Percentiles rank a stretch among this genome's conserved stretches.
These are phyloP conservation scores for Pythium folliculosum DNA, from an alignment of 352 stramenopile genomes.

Conservation along the genomic window DNA sequence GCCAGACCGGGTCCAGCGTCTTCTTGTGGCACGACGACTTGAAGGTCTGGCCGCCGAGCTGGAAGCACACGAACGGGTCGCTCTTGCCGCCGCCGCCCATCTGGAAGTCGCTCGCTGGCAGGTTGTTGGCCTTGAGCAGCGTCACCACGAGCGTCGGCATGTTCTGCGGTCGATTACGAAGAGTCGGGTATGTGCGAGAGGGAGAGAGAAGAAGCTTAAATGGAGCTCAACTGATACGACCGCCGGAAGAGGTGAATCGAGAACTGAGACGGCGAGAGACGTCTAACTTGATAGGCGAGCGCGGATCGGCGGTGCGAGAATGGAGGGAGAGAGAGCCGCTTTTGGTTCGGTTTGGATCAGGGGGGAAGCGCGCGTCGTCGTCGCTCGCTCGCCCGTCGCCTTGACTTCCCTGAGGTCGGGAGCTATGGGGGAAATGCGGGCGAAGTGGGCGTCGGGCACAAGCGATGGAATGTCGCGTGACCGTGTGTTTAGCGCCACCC, in stretches of 20 bases:
- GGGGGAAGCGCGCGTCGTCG: background rate
- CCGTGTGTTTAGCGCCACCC: background rate
- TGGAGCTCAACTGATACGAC: background rate
- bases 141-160: constrained; percentile 75
- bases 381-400: constrained; percentile 1
- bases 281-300: background rate
- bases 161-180: background rate
- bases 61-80: constrained; percentile 73
- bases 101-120: constrained; percentile 63
- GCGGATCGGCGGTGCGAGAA: background rate
- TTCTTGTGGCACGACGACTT: constrained; percentile 53
- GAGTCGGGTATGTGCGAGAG: background rate
- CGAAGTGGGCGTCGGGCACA: constrained; percentile 4
- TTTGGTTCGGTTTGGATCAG: background rate
- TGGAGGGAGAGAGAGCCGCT: constrained; percentile 1
- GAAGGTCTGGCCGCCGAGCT: constrained; percentile 51
- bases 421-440: constrained; percentile 4
- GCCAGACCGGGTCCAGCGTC: constrained; percentile 66
- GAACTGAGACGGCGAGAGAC: background rate
- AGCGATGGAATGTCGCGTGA: constrained; percentile 12
- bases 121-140: constrained; percentile 62
- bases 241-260: background rate
- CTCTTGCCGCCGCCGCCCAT: constrained; percentile 52
- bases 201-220: background rate
- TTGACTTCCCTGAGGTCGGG: background rate